These are phyloP conservation scores for Colletotrichum scovillei DNA, from an alignment of 2,329 filamentous ascomycete genomes.

Conservation along the genomic window DNA sequence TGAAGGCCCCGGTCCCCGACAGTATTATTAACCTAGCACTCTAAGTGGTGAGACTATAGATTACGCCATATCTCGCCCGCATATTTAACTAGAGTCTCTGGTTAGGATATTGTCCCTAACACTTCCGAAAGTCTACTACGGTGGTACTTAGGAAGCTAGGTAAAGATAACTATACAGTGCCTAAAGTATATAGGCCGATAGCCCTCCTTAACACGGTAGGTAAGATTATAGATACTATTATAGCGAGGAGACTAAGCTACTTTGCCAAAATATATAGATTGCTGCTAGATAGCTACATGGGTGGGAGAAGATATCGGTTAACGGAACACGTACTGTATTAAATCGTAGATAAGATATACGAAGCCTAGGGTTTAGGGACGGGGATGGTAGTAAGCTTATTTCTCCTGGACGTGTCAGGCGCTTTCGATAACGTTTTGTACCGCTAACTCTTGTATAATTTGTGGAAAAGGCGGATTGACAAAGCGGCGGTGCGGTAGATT, in stretches of 20 bases:
- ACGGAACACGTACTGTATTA: conserved; percentile 33
- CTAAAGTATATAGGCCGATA: conserved; percentile 38
- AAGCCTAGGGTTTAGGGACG: conserved; percentile 14
- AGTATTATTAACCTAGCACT: conserved; percentile 38
- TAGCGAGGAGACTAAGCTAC: conserved; percentile 31
- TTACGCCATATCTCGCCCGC: conserved; percentile 28
- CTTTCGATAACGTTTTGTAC: conserved; percentile 35
- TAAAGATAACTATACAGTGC: conserved; percentile 37
- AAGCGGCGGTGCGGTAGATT: neutral
- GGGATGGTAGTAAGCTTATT: conserved; percentile 33
- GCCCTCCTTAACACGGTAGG: conserved; percentile 30
- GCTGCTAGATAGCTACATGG: conserved; percentile 18
- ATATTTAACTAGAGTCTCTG: neutral
- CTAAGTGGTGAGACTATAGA: conserved; percentile 30
- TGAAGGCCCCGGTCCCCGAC: conserved; percentile 37
- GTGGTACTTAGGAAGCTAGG: no score
- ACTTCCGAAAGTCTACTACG: no score
- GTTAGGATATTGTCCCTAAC: no score
- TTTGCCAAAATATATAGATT: conserved; percentile 16
- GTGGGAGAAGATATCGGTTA: conserved; percentile 22
- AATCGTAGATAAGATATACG: conserved; percentile 31
- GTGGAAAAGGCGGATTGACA: conserved; percentile 10
- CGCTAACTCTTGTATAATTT: conserved; percentile 35
- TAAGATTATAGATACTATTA: conserved; percentile 31
- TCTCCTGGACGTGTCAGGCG: conserved; percentile 35